A percentile compares a stretch with the other conserved stretches of the same genome.
phyloP scores from a whole-genome alignment of 2,329 filamentous ascomycete genomes.

The Calonectria hongkongensis region DNA sequence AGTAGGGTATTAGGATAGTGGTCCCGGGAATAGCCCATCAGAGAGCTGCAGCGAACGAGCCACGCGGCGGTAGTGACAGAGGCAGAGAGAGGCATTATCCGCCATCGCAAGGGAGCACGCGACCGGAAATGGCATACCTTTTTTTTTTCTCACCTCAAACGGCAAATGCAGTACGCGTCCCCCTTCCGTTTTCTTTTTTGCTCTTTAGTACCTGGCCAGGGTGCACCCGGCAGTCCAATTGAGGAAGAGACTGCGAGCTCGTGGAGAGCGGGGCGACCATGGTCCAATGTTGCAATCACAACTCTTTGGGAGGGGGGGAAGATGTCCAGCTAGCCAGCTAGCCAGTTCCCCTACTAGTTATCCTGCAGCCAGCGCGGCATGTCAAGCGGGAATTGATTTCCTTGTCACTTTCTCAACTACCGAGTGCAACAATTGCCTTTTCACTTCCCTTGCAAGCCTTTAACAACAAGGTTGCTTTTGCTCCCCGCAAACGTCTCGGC shows the following conservation, averaged over 20 bases:
- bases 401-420: slow-evolving; percentile 5
- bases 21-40: background rate
- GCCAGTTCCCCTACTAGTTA: background rate
- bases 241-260: slow-evolving; percentile 33
- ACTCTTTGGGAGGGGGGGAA: background rate
- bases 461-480: background rate
- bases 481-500: slow-evolving; percentile 29
- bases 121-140: slow-evolving; percentile 38
- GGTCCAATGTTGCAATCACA: slow-evolving; percentile 41
- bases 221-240: slow-evolving; percentile 50
- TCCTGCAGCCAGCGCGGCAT: slow-evolving; percentile 16
- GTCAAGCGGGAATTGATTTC: slow-evolving; percentile 2
- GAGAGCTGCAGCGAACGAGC: background rate
- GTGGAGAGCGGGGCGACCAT: slow-evolving; percentile 39
- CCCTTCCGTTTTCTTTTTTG: background rate
- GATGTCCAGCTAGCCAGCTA: background rate
- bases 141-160: background rate
- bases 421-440: slow-evolving; percentile 29
- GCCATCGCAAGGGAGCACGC: slow-evolving; percentile 34
- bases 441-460: background rate
- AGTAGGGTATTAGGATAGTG: background rate
- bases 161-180: slow-evolving; percentile 32
- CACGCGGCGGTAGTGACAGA: background rate
- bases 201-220: slow-evolving; percentile 22
- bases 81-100: slow-evolving; percentile 29